Evolutionary conservation across 1,284 basidiomycete species (phyloP).

Genomic region (Phellopilus nigrolimitatus): DNA sequence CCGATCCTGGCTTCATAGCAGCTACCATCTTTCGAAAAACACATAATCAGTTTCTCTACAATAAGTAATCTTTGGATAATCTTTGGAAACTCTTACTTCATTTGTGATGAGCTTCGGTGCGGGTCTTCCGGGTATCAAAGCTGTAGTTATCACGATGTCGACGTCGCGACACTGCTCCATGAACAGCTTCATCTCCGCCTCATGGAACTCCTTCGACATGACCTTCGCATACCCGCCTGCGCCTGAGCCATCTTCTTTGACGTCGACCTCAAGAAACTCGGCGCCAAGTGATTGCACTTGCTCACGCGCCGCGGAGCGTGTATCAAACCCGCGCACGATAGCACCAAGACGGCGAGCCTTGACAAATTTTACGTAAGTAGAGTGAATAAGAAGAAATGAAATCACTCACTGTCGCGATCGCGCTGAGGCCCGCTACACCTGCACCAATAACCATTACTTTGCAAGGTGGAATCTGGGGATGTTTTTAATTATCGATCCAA

Average conservation of each 20-base stretch:
- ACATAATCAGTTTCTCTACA: conserved; percentile 4
- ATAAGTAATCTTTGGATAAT: neutral
- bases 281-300: conserved; percentile 84
- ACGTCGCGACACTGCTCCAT: conserved; percentile 82
- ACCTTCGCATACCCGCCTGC: conserved; percentile 84
- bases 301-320: conserved; percentile 76
- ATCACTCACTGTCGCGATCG: conserved; percentile 71
- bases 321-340: conserved; percentile 82
- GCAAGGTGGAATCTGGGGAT: conserved; percentile 81
- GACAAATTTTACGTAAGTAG: conserved; percentile 1
- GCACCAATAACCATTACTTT: conserved; percentile 84
- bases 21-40: conserved; percentile 69
- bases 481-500: too few relatives aligned
- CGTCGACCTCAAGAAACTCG: conserved; percentile 75
- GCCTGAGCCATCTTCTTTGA: conserved; percentile 76
- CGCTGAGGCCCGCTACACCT: conserved; percentile 81
- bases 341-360: conserved; percentile 78
- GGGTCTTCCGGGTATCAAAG: conserved; percentile 77
- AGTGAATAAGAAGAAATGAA: conserved; percentile 5
- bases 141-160: conserved; percentile 82
- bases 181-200: conserved; percentile 85
- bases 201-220: conserved; percentile 87
- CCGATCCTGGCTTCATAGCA: conserved; percentile 84
- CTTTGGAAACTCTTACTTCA: conserved; percentile 44
- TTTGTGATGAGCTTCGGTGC: conserved; percentile 79